These are phyloP conservation scores for Hordeum marinum DNA, from an alignment of 176 grass and related monocot genomes.

Conservation along the genomic window DNA sequence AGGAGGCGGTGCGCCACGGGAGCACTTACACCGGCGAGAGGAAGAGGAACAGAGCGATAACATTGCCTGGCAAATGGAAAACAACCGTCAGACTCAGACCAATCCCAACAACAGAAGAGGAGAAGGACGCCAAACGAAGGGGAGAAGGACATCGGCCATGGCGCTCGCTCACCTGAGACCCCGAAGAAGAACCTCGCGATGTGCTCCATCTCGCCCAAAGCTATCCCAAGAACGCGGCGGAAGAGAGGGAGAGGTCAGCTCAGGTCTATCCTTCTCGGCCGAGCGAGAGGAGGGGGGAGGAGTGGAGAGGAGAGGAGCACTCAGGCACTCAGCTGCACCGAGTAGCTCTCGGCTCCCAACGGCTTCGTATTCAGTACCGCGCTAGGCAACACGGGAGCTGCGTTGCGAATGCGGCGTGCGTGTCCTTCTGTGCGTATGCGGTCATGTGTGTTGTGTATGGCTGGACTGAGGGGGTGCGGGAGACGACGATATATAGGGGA, in stretches of 20 bases:
- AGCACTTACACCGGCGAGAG: slow-evolving; percentile 67
- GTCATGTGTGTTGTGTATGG: not conserved
- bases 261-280: not conserved
- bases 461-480: not conserved
- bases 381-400: not conserved
- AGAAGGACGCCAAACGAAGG: not conserved
- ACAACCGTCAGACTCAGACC: not conserved
- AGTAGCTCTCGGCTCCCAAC: not conserved
- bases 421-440: not conserved
- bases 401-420: not conserved
- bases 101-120: not conserved
- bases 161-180: slow-evolving; percentile 45
- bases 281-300: not conserved
- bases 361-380: not conserved
- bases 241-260: not conserved
- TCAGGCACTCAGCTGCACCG: not conserved
- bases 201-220: slow-evolving; percentile 44
- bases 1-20: not conserved
- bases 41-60: slow-evolving; percentile 81
- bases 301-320: not conserved
- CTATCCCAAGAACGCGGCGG: not conserved
- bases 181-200: slow-evolving; percentile 70
- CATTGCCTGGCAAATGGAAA: slow-evolving; percentile 45
- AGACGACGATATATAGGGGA: slow-evolving; percentile 9
- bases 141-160: not conserved